Conservation (phyloP, 345 rosid genomes). For the Gossypioides kirkii region DNA sequence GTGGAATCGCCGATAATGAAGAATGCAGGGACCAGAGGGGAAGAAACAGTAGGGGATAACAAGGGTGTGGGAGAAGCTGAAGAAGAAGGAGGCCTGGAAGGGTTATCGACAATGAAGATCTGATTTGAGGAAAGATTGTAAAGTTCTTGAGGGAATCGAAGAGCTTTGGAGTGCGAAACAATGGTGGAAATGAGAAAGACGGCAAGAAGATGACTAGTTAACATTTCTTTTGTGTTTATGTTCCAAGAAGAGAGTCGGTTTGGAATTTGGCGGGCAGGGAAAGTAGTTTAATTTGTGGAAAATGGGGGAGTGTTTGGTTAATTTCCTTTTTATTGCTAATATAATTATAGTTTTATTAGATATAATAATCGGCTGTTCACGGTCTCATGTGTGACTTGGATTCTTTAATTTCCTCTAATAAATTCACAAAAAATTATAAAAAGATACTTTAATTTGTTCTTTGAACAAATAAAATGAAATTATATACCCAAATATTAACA, state of each 20-base stretch:
- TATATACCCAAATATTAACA: no score
- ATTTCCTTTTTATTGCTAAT: no score
- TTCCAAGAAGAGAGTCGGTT: neutral
- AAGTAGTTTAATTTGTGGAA: neutral
- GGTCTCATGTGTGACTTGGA: no score
- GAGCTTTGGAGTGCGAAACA: slow-evolving; percentile 9
- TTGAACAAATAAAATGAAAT: no score
- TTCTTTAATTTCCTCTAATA: no score
- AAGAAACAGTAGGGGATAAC: neutral
- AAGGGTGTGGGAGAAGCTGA: slow-evolving; percentile 18
- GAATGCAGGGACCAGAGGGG: slow-evolving; percentile 59
- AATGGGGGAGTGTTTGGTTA: neutral
- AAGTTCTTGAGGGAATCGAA: slow-evolving; percentile 10
- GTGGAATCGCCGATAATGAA: slow-evolving; percentile 87
- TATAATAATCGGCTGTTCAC: no score
- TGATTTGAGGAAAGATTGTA: neutral
- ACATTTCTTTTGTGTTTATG: neutral
- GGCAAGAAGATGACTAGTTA: neutral
- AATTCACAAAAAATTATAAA: no score
- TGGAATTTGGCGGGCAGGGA: slow-evolving; percentile 2
- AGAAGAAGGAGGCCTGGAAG: neutral
- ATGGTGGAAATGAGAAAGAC: neutral
- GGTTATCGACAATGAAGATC: neutral
- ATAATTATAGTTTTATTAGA: no score
- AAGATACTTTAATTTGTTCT: no score